Conservation (phyloP, 202 grass and related monocot genomes). For the Elaeis oleifera region DNA sequence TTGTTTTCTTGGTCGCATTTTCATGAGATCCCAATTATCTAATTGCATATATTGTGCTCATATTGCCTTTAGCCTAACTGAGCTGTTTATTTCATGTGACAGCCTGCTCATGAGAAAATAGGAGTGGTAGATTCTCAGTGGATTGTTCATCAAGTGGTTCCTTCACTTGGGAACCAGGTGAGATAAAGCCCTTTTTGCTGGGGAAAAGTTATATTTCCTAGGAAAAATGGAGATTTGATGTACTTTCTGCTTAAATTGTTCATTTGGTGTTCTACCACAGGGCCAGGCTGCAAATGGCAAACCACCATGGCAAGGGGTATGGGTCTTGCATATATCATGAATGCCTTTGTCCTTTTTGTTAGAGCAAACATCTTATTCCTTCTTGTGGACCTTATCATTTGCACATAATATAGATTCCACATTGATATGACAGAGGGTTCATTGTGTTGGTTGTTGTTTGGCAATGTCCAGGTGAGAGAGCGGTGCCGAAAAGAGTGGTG, state of each 20-base stretch:
- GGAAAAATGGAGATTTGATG: background rate
- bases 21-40: too few relatives aligned
- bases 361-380: background rate
- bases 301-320: conserved; percentile 81
- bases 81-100: conserved; percentile 16
- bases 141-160: conserved; percentile 86
- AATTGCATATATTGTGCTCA: background rate
- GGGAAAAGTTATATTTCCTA: too few relatives aligned
- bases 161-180: conserved; percentile 94
- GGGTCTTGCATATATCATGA: conserved; percentile 1
- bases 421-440: background rate
- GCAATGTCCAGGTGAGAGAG: conserved; percentile 40
- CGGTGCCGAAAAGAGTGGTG: conserved; percentile 83
- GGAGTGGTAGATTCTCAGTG: conserved; percentile 98
- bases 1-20: too few relatives aligned
- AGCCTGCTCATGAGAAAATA: conserved; percentile 92
- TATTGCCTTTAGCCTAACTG: background rate
- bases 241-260: background rate
- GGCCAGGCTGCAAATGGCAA: conserved; percentile 56
- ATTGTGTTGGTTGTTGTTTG: background rate
- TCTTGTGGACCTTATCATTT: background rate
- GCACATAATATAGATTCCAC: background rate
- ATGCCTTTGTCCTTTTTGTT: background rate
- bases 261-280: conserved; percentile 25
- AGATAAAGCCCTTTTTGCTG: conserved; percentile 4